phyloP scores from a whole-genome alignment of 1,284 basidiomycete species.

The Microstroma glucosiphilum region DNA sequence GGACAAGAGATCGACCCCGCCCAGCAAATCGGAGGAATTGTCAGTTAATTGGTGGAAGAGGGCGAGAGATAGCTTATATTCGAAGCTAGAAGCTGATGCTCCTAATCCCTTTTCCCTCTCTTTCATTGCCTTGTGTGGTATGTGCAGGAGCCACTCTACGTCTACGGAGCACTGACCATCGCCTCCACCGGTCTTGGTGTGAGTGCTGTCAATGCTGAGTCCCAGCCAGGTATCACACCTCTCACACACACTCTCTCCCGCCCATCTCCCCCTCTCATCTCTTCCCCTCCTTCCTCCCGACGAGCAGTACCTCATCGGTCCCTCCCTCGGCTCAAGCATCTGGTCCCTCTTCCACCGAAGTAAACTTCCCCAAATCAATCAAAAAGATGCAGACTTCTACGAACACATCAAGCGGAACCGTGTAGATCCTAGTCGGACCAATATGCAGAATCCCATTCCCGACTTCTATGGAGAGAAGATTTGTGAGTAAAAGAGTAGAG shows the following conservation, averaged over 20 bases:
- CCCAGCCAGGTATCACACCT: too few species aligned
- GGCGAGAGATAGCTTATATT: too few species aligned
- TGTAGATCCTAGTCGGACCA: constrained; percentile 28
- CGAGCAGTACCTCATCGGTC: constrained; percentile 36
- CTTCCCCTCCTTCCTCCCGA: constrained; percentile 18
- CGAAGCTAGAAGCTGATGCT: too few species aligned
- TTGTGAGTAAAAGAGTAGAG: not conserved
- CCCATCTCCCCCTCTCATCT: too few species aligned
- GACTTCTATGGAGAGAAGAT: constrained; percentile 49
- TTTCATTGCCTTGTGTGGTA: too few species aligned
- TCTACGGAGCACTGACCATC: constrained; percentile 40
- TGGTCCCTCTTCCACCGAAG: constrained; percentile 36
- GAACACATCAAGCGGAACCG: constrained; percentile 37
- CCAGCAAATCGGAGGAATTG: constrained; percentile 34
- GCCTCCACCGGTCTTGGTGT: constrained; percentile 25
- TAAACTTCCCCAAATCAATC: constrained; percentile 30
- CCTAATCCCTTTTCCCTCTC: not conserved
- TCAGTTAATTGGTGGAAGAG: not conserved
- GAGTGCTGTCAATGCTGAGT: too few species aligned
- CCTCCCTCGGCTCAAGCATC: constrained; percentile 33
- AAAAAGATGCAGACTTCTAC: constrained; percentile 43
- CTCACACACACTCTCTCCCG: too few species aligned
- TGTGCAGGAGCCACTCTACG: constrained; percentile 31
- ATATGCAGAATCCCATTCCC: constrained; percentile 44
- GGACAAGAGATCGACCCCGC: constrained; percentile 40